Evolutionary conservation across 2,329 filamentous ascomycete species (phyloP), one percentile per base, ranked within the genome.

Genomic region (Acarospora socialis): DNA sequence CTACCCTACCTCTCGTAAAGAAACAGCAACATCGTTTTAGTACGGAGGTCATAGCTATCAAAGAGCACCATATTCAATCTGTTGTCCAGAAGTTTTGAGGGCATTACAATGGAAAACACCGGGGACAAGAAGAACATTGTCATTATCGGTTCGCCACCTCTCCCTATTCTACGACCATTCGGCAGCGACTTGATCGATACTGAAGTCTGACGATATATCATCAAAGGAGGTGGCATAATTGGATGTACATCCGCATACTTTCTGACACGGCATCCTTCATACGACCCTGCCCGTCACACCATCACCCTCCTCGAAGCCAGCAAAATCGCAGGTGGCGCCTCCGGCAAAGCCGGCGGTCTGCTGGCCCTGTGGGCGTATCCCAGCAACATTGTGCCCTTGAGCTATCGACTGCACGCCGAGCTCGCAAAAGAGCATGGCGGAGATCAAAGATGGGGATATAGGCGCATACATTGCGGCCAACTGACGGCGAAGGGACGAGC

Each of bases 291-390:
- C 14, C 69, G 71, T 32, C 81, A 93, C 53, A 76, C 66, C 32
- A 77, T 95, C 46, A 92, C 81, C 1, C 65, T 98, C 18, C 66
- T 95, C 33, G 90, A 98, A 62, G 32, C 37, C 16, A 39, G 32
- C 25, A 33, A 30, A 24, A 30, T 41, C 14, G 37, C 33, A 15
- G 38, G 38, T 15, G 33, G 37, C 13, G 33, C 38, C 15, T 41
- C 38, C 5, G 38, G 38, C 7, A 41, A 41, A 59, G 87, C 90
- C 0, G 90, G 90, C 10, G 90, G 90, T 1, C 65, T 98, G 4
- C 67, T 98, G 14, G 90, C 77, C 1, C 63, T 86, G 10, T 95
- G 87, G 84, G 90, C 87, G 1, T 94, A 93, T 49, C 90, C 90
- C 0, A 65, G 63, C 35, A 77, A 71, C 46, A 73, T 95, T 22